A percentile compares a stretch with the other conserved stretches of the same genome.
Conservation (phyloP, 148 eudicot genomes). For the Rhododendron griersonianum region DNA sequence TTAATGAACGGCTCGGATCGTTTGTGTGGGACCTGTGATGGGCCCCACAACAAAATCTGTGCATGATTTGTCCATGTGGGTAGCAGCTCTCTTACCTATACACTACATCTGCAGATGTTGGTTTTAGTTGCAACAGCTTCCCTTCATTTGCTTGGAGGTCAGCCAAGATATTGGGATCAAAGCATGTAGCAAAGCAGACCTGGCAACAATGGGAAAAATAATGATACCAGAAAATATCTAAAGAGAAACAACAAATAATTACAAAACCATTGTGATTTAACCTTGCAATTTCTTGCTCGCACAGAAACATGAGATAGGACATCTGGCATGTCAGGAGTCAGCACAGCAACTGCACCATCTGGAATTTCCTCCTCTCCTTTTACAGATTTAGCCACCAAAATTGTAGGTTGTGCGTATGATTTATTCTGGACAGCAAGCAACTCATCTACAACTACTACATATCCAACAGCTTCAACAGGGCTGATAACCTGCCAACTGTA, state of each 20-base stretch:
- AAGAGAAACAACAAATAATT: neutral
- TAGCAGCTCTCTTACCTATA: conserved; percentile 44
- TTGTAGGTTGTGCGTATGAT: conserved; percentile 74
- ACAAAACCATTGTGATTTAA: conserved; percentile 8
- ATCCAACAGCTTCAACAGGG: conserved; percentile 92
- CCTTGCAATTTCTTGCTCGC: conserved; percentile 98
- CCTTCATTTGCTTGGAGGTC: conserved; percentile 85
- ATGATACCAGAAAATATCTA: neutral
- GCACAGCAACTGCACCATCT: conserved; percentile 91
- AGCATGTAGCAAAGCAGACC: conserved; percentile 98
- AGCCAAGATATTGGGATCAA: conserved; percentile 66
- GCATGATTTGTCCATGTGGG: too few species aligned
- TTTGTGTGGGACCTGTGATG: too few species aligned
- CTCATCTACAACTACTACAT: conserved; percentile 87
- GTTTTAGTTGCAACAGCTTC: conserved; percentile 63
- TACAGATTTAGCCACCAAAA: conserved; percentile 86
- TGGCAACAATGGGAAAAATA: conserved; percentile 21
- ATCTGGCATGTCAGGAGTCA: conserved; percentile 99
- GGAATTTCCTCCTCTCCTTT: conserved; percentile 99
- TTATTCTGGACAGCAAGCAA: conserved; percentile 88
- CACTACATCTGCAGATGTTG: conserved; percentile 76
- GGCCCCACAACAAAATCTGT: too few species aligned
- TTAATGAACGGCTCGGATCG: too few species aligned
- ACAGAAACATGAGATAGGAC: conserved; percentile 98
- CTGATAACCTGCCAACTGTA: conserved; percentile 99